Evolutionary conservation across 176 grass and related monocot species (phyloP), one percentile per base, ranked within the genome.

Genomic region (Areca catechu): DNA sequence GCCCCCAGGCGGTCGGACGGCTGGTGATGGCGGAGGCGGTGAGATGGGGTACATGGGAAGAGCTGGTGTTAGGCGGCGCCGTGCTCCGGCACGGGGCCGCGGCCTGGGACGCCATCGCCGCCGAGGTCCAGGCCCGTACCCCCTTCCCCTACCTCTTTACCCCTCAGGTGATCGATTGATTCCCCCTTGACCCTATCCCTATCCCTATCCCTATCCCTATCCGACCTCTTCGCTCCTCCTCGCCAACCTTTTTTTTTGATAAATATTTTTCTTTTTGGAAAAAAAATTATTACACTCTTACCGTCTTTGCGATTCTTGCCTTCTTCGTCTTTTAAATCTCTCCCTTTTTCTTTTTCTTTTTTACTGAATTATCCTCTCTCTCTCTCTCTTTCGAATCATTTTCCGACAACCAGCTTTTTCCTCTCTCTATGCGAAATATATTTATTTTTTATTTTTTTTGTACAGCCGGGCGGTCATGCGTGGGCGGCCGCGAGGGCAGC

Each of bases 31-130:
- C 51, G 70, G 28, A 34, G 68, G 16, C 23, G 49, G 12, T 16
- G 58, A 57, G 60, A 53, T 85, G 89, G 89, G 89, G 89, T 49
- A 79, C 89, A 53, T 95, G 89, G 89, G 89, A 95, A 76, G 89
- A 95, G 72, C 69, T 95, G 72, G 72, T 95, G 24, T 81, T 95
- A 56, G 89, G 85, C 14, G 65, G 85, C 72, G 89, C 89, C 69
- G 89, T 95, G 61, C 69, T 85, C 53, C 89, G 85, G 53, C 89
- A 95, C 50, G 89, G 81, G 51, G 56, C 18, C 69, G 68, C 78
- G 60, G 76, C 78, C 12, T 95, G 89, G 89, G 55, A 22, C 57
- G 68, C 78, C 69, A 85, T 95, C 57, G 77, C 89, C 60, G 69
- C 79, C 56, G 89, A 95, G 81, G 75, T 95, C 50, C 85, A 73